These are phyloP conservation scores for Populus tremula DNA, from an alignment of 345 rosid species.

Conservation along the genomic window DNA sequence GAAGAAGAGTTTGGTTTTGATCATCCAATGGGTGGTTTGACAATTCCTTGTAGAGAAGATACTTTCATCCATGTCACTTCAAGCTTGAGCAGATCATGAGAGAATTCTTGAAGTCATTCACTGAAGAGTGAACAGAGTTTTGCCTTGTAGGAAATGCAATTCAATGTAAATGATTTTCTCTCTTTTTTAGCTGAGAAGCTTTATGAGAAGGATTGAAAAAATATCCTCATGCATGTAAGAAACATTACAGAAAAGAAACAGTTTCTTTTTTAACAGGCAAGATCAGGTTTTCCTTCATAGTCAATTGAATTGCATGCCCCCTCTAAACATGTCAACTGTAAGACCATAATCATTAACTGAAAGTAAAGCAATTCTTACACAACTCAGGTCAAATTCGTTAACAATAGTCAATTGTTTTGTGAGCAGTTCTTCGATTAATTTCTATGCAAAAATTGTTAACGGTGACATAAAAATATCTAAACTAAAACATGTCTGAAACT, in stretches of 20 bases:
- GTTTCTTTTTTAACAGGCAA: too few species aligned
- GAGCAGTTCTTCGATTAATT: constrained; percentile 47
- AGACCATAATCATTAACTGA: too few species aligned
- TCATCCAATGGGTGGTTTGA: constrained; percentile 11
- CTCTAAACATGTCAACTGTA: too few species aligned
- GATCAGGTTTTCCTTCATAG: too few species aligned
- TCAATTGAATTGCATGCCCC: too few species aligned
- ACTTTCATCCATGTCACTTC: background rate
- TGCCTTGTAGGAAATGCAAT: background rate
- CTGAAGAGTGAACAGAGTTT: background rate
- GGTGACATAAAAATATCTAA: too few species aligned
- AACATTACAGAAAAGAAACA: too few species aligned
- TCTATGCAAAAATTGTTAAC: constrained; percentile 32
- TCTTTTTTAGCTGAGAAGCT: background rate
- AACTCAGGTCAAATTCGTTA: constrained; percentile 20
- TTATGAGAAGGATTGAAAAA: background rate
- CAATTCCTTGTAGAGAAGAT: constrained; percentile 2
- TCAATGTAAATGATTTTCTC: background rate
- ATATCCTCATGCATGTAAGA: too few species aligned
- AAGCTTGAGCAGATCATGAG: background rate
- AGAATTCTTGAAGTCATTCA: background rate
- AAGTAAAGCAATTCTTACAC: constrained; percentile 15
- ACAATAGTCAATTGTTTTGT: constrained; percentile 32
- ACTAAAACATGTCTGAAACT: too few species aligned
- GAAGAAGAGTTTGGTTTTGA: background rate